A percentile compares a stretch with the other conserved stretches of the same genome.
These are phyloP conservation scores for Senna tora DNA, from an alignment of 306 rosid genomes.

Conservation along the genomic window DNA sequence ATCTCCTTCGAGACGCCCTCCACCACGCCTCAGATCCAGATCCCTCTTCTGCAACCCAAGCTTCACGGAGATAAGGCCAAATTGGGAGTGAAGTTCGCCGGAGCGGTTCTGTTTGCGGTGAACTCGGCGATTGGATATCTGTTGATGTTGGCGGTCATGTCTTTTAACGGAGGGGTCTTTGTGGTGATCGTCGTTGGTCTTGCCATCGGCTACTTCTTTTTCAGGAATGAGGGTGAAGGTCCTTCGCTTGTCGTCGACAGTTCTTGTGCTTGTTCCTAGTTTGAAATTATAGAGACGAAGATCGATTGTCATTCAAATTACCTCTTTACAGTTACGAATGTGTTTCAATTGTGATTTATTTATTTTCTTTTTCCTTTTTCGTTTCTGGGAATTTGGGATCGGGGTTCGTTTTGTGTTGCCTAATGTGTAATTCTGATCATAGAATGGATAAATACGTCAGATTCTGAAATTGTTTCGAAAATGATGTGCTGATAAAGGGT, in stretches of 20 bases:
- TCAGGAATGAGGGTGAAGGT: slow-evolving; percentile 66
- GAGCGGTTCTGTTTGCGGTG: slow-evolving; percentile 67
- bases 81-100: slow-evolving; percentile 50
- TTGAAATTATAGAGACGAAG: not conserved
- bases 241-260: slow-evolving; percentile 52
- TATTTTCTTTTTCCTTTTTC: not conserved
- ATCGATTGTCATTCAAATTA: not conserved
- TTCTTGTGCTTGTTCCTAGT: slow-evolving; percentile 86
- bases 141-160: slow-evolving; percentile 89
- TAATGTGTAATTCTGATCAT: not conserved
- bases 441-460: not conserved
- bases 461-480: not conserved
- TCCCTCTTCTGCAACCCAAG: slow-evolving; percentile 53
- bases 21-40: slow-evolving; percentile 50
- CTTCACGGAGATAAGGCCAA: slow-evolving; percentile 36
- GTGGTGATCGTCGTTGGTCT: slow-evolving; percentile 78
- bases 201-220: slow-evolving; percentile 64
- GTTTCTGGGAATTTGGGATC: slow-evolving; percentile 15
- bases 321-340: not conserved
- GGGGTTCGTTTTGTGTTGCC: not conserved
- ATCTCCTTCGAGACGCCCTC: slow-evolving; percentile 35
- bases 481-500: too few relatives aligned
- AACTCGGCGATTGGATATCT: slow-evolving; percentile 87
- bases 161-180: slow-evolving; percentile 89
- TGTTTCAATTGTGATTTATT: not conserved